A percentile compares a stretch with the other conserved stretches of the same genome.
Evolutionary conservation across 768 basidiomycete species (phyloP).

Genomic region (Mycena leptocephala): DNA sequence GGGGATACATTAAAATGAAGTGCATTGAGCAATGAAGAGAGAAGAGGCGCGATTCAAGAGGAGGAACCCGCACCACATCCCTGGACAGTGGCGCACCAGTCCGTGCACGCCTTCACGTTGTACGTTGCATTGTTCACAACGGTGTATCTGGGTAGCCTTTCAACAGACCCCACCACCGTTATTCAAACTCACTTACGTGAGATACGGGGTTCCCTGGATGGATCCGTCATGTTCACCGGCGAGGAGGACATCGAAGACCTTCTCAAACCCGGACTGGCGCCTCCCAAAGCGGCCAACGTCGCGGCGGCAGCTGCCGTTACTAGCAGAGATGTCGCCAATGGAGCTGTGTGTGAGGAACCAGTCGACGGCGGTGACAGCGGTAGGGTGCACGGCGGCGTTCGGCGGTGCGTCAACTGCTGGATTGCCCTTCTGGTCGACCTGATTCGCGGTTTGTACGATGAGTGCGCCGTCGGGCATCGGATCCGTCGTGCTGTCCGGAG

Average conservation of each 20-base stretch:
- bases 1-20: too few relatives aligned
- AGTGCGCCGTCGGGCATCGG: constrained; percentile 24
- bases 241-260: constrained; percentile 59
- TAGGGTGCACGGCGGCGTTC: constrained; percentile 30
- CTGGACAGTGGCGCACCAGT: constrained; percentile 54
- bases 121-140: constrained; percentile 65
- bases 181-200: too few relatives aligned
- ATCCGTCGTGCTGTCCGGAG: constrained; percentile 38
- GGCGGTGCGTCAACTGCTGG: constrained; percentile 21
- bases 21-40: too few relatives aligned
- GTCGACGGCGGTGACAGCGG: constrained; percentile 61
- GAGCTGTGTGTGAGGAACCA: constrained; percentile 51
- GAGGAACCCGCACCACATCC: constrained; percentile 57
- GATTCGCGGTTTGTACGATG: constrained; percentile 19
- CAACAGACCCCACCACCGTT: too few relatives aligned
- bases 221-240: constrained; percentile 53
- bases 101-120: constrained; percentile 59
- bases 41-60: too few relatives aligned
- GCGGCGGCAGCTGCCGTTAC: constrained; percentile 17
- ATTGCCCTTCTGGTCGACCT: constrained; percentile 27
- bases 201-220: constrained; percentile 64
- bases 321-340: constrained; percentile 32
- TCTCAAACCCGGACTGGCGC: constrained; percentile 33
- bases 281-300: constrained; percentile 27
- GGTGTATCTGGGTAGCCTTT: too few relatives aligned